Conservation (phyloP, 768 basidiomycete genomes). For the Leccinum uliginosum region DNA sequence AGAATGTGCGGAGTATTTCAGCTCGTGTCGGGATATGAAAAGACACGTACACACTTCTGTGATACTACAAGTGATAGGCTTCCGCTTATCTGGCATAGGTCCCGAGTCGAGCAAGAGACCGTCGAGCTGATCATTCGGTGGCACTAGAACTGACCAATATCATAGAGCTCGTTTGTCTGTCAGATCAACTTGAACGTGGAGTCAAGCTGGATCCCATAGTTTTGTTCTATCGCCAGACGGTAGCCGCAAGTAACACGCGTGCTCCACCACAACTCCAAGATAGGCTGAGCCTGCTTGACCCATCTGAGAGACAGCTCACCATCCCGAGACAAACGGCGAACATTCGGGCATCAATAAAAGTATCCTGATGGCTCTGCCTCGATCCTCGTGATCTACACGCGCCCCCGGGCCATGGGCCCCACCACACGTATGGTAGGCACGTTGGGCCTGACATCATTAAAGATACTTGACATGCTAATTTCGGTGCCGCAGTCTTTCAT, state of each 20-base stretch:
- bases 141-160: background rate
- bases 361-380: background rate
- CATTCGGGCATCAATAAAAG: constrained; percentile 1
- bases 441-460: constrained; percentile 3
- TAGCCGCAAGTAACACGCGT: background rate
- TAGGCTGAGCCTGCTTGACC: background rate
- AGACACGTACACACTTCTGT: background rate
- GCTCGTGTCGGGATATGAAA: constrained; percentile 16
- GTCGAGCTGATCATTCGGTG: background rate
- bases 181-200: background rate
- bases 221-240: background rate
- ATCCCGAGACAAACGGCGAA: background rate
- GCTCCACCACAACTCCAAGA: background rate
- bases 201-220: background rate
- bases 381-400: constrained; percentile 18
- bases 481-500: constrained; percentile 20
- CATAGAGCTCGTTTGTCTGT: background rate
- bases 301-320: background rate
- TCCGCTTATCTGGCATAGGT: background rate
- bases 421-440: constrained; percentile 9
- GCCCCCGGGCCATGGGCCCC: background rate
- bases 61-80: no score
- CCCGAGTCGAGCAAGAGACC: background rate
- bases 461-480: background rate
- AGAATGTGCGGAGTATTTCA: constrained; percentile 5